Evolutionary conservation across 1,284 basidiomycete species (phyloP).

Genomic region (Earliella scabrosa): DNA sequence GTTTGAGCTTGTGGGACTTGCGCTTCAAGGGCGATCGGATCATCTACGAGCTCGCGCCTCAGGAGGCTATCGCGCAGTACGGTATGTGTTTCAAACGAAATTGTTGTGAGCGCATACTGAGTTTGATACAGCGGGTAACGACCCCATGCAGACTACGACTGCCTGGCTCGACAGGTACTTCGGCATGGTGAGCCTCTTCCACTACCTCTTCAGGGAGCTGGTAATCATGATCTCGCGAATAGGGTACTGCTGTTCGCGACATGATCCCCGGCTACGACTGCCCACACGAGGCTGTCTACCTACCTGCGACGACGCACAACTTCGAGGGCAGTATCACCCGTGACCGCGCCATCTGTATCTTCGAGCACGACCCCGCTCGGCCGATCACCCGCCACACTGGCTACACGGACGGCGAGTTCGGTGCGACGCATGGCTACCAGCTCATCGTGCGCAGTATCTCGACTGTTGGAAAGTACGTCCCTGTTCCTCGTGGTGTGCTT

Average conservation of each 20-base stretch:
- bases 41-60: slow-evolving; percentile 67
- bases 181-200: slow-evolving; percentile 49
- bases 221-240: background rate
- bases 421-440: slow-evolving; percentile 62
- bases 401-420: slow-evolving; percentile 53
- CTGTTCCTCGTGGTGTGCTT: background rate
- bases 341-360: slow-evolving; percentile 63
- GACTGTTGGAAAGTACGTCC: slow-evolving; percentile 64
- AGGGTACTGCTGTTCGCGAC: slow-evolving; percentile 52
- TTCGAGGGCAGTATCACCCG: slow-evolving; percentile 46
- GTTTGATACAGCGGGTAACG: slow-evolving; percentile 52
- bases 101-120: background rate
- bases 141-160: slow-evolving; percentile 65
- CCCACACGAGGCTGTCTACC: slow-evolving; percentile 60
- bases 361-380: slow-evolving; percentile 61
- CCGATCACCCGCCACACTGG: slow-evolving; percentile 66
- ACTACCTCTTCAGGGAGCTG: background rate
- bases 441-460: slow-evolving; percentile 59
- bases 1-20: slow-evolving; percentile 69
- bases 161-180: slow-evolving; percentile 71
- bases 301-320: slow-evolving; percentile 60
- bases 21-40: slow-evolving; percentile 64
- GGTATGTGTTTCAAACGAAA: slow-evolving; percentile 34
- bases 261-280: slow-evolving; percentile 71
- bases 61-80: slow-evolving; percentile 68